A percentile compares a stretch with the other conserved stretches of the same genome.
phyloP scores from a whole-genome alignment of 129 eudicot genomes.

The Escallonia rubra region DNA sequence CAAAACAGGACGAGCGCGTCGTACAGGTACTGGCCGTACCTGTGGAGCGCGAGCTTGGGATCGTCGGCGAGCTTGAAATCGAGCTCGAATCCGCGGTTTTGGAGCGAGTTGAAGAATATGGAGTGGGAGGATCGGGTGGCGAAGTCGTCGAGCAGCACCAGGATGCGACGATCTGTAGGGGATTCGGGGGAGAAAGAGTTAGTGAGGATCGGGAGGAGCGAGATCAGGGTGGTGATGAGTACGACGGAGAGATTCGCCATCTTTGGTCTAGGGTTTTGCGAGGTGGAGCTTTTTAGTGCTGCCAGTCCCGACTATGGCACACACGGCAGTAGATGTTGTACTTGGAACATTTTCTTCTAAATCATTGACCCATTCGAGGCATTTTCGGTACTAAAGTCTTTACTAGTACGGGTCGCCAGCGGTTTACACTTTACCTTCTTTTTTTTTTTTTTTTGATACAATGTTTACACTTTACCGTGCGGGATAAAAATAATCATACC shows the following conservation, averaged over 20 bases:
- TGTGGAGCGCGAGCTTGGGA: constrained; percentile 65
- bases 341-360: not conserved
- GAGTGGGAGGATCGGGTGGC: constrained; percentile 83
- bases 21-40: constrained; percentile 74
- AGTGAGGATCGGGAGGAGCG: constrained; percentile 31
- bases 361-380: not conserved
- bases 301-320: too few species aligned
- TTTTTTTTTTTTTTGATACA: too few species aligned
- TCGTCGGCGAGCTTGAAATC: constrained; percentile 84
- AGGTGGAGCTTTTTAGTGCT: constrained; percentile 16
- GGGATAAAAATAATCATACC: too few species aligned
- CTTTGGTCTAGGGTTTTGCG: constrained; percentile 27
- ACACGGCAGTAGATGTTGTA: too few species aligned
- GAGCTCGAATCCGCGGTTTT: constrained; percentile 64
- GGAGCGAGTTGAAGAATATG: constrained; percentile 67
- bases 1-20: constrained; percentile 75
- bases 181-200: constrained; percentile 59
- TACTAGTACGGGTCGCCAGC: too few species aligned
- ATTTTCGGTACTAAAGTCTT: too few species aligned
- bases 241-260: constrained; percentile 44
- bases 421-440: too few species aligned
- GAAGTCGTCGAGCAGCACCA: constrained; percentile 70
- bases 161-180: constrained; percentile 75
- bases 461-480: too few species aligned
- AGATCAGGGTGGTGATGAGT: constrained; percentile 28